phyloP scores from a whole-genome alignment of 192 early-diverging fungal genomes.

The Coemansia sp. region DNA sequence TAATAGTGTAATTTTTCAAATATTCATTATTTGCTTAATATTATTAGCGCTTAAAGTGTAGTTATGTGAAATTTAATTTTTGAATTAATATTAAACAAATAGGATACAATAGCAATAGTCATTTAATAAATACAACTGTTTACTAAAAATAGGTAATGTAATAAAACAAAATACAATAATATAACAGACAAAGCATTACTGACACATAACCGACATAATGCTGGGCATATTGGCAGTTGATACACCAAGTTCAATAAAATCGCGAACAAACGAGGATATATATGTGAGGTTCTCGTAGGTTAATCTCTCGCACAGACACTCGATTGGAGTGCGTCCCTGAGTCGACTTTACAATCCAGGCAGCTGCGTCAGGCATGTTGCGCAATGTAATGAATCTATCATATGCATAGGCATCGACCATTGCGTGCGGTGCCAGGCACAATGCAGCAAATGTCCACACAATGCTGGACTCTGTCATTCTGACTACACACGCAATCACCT shows the following conservation, averaged over 20 bases:
- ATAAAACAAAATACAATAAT: neutral
- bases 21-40: no score
- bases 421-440: conserved; percentile 38
- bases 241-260: conserved; percentile 35
- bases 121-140: no score
- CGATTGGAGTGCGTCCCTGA: conserved; percentile 38
- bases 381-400: conserved; percentile 30
- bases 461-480: conserved; percentile 33
- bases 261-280: conserved; percentile 35
- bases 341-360: conserved; percentile 25
- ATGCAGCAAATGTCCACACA: conserved; percentile 41
- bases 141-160: neutral
- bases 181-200: conserved; percentile 4
- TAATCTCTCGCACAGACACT: conserved; percentile 32
- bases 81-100: no score
- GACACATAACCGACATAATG: conserved; percentile 20
- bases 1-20: no score
- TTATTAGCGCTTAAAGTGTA: no score
- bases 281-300: conserved; percentile 37
- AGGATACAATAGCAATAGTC: no score
- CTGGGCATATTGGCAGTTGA: conserved; percentile 31
- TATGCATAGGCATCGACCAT: conserved; percentile 27
- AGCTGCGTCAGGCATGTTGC: conserved; percentile 18
- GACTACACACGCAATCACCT: conserved; percentile 16
- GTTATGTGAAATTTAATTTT: no score